Percentiles rank a stretch among this genome's conserved stretches.
Evolutionary conservation across 371 early-diverging fungal species (phyloP).

Genomic region (Mortierella sp.): DNA sequence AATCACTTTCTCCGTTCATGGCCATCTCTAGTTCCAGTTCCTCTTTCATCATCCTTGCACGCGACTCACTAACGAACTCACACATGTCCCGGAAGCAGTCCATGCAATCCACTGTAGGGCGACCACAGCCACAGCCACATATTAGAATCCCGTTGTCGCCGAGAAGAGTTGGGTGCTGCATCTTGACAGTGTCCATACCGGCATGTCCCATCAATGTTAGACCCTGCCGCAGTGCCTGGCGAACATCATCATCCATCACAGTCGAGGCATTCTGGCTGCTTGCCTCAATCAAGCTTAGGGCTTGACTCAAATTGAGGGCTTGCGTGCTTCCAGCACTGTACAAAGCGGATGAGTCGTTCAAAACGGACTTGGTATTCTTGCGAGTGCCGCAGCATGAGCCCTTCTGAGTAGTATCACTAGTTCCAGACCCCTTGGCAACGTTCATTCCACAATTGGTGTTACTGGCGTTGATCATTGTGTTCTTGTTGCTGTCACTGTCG

Average conservation of each 20-base stretch:
- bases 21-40: constrained; percentile 43
- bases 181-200: constrained; percentile 30
- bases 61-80: constrained; percentile 53
- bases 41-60: constrained; percentile 39
- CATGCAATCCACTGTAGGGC: constrained; percentile 63
- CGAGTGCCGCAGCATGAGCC: constrained; percentile 38
- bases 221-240: constrained; percentile 26
- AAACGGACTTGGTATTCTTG: neutral
- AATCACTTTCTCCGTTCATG: constrained; percentile 27
- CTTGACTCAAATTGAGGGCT: constrained; percentile 24
- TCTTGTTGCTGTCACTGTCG: neutral
- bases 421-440: neutral
- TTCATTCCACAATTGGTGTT: neutral
- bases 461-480: neutral
- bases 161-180: constrained; percentile 53
- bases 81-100: constrained; percentile 69
- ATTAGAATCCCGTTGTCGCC: constrained; percentile 62
- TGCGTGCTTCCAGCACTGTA: constrained; percentile 2
- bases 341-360: neutral
- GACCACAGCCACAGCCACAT: constrained; percentile 71
- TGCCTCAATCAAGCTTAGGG: constrained; percentile 33
- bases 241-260: constrained; percentile 12
- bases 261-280: constrained; percentile 18
- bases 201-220: constrained; percentile 19
- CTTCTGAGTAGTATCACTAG: constrained; percentile 1